These are phyloP conservation scores for Chaetoceros muelleri DNA, from an alignment of 108 stramenopile species.

Conservation along the genomic window DNA sequence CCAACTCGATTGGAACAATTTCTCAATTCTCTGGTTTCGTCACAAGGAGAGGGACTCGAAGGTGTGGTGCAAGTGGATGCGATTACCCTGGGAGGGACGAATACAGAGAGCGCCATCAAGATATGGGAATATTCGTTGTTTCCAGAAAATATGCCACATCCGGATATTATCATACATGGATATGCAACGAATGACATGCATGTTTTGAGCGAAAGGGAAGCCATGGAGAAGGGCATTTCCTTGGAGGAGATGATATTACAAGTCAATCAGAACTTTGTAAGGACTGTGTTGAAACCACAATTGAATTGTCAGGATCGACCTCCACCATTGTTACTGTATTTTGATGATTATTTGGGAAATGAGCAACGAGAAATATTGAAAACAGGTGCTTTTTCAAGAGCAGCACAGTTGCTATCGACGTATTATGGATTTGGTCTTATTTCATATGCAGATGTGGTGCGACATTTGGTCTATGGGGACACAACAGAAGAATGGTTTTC, in stretches of 20 bases:
- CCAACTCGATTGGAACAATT: slow-evolving; percentile 35
- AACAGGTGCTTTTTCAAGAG: slow-evolving; percentile 43
- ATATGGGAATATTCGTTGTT: slow-evolving; percentile 68
- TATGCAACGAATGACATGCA: slow-evolving; percentile 82
- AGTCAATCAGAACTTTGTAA: slow-evolving; percentile 50
- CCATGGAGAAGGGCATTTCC: slow-evolving; percentile 30
- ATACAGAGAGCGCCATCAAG: slow-evolving; percentile 45
- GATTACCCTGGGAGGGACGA: slow-evolving; percentile 67
- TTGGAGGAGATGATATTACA: slow-evolving; percentile 50
- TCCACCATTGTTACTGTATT: slow-evolving; percentile 51
- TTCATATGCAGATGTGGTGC: slow-evolving; percentile 57
- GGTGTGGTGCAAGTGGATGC: slow-evolving; percentile 36
- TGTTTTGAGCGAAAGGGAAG: slow-evolving; percentile 40
- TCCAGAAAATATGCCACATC: slow-evolving; percentile 38
- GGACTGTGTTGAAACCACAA: slow-evolving; percentile 22
- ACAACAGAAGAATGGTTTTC: slow-evolving; percentile 54
- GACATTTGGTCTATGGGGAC: slow-evolving; percentile 63
- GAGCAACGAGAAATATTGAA: slow-evolving; percentile 53
- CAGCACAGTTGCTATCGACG: slow-evolving; percentile 42
- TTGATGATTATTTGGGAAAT: slow-evolving; percentile 78
- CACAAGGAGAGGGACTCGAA: slow-evolving; percentile 1
- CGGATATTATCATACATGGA: slow-evolving; percentile 69
- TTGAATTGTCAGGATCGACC: slow-evolving; percentile 6
- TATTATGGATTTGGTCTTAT: slow-evolving; percentile 64
- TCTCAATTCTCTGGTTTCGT: slow-evolving; percentile 19